Evolutionary conservation across 2,329 filamentous ascomycete genomes (phyloP), one percentile per base, ranked within the genome.

Genomic region (Cladophialophora yegresii): DNA sequence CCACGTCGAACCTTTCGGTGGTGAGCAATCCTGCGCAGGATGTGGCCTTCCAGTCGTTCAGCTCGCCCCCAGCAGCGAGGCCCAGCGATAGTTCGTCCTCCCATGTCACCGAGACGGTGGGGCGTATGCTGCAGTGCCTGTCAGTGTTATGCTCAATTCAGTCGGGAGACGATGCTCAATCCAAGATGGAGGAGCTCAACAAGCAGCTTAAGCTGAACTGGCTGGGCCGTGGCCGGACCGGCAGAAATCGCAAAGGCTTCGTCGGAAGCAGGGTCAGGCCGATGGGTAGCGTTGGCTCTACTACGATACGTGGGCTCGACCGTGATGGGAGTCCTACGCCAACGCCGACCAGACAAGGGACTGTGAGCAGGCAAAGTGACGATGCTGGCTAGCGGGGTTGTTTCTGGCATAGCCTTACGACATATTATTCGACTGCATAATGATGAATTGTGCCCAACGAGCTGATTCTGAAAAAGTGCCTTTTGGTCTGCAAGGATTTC

Each of bases 171-270:
- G 87, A 89, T 43, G 84, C 86, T 1, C 91, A 93, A 74, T 84
- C 84, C 62, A 91, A 89, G 77, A 89, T 98, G 72, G 89, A 93
- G 67, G 86, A 93, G 72, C 80, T 99, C 67, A 92, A 89, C 63
- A 89, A 91, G 73, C 87, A 95, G 71, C 81, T 99, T 66, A 99
- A 98, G 78, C 87, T 97, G 72, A 99, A 99, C 76, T 99, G 95
- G 95, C 83, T 99, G 1, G 93, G 93, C 0, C 83, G 95, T 54
- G 93, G 93, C 0, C 81, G 95, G 40, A 98, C 92, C 3, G 95
- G 95, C 0, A 83, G 95, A 68, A 96, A 98, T 76, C 81, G 95
- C 59, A 86, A 92, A 69, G 95, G 95, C 0, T 93, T 97, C 74
- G 93, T 98, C 0, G 93, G 92, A 0, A 84, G 84, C 49, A 84